Evolutionary conservation across 768 basidiomycete species (phyloP).

Genomic region (Lactarius trivialis): DNA sequence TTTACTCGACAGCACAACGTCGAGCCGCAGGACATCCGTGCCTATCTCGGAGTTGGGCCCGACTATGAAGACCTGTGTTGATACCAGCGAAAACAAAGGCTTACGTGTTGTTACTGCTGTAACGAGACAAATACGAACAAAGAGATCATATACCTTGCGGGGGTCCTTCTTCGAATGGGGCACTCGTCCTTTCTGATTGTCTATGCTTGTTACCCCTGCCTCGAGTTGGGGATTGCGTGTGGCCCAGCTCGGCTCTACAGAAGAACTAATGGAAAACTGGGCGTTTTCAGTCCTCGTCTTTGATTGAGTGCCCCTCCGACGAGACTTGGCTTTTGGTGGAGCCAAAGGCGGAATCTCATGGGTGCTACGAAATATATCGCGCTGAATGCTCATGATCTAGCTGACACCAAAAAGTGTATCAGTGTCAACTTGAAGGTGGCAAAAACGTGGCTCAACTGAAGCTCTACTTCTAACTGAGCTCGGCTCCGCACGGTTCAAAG

Average conservation of each 20-base stretch:
- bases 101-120: background rate
- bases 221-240: background rate
- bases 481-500: no score
- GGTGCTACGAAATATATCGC: background rate
- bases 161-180: background rate
- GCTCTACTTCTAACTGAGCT: no score
- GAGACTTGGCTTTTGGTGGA: background rate
- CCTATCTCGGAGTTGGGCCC: conserved; percentile 58
- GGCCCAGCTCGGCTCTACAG: background rate
- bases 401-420: no score
- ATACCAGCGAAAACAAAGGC: background rate
- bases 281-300: background rate
- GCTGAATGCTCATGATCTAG: background rate
- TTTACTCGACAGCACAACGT: conserved; percentile 59
- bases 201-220: background rate
- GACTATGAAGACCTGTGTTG: conserved; percentile 71
- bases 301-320: background rate
- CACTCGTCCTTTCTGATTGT: background rate
- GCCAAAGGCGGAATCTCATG: background rate
- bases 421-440: no score
- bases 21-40: conserved; percentile 55
- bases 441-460: no score
- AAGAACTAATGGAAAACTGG: background rate
- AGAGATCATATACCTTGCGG: background rate
- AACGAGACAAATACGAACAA: background rate